Percentiles rank a stretch among this genome's conserved stretches.
Conservation (phyloP, 1,284 basidiomycete species). For the Meripilus lineatus region DNA sequence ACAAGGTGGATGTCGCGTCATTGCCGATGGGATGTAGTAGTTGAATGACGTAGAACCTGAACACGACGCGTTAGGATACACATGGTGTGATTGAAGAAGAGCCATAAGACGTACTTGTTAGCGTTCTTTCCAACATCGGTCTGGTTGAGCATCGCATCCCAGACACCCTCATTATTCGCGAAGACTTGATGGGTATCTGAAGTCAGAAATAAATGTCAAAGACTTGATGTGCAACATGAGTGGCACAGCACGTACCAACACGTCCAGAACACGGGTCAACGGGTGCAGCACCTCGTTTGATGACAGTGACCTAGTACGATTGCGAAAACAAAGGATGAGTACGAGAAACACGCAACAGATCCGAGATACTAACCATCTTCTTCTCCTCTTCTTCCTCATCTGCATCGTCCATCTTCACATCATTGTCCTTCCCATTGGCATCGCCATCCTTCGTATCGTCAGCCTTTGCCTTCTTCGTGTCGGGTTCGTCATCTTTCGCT, state of each 20-base stretch:
- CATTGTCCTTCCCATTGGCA: slow-evolving; percentile 14
- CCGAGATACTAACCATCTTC: too few relatives aligned
- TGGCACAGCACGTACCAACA: slow-evolving; percentile 38
- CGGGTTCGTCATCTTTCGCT: slow-evolving; percentile 17
- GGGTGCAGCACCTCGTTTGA: slow-evolving; percentile 57
- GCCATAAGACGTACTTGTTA: slow-evolving; percentile 44
- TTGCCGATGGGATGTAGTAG: slow-evolving; percentile 49
- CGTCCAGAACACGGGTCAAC: slow-evolving; percentile 47
- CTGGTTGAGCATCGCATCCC: slow-evolving; percentile 70
- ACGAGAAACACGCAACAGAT: slow-evolving; percentile 15
- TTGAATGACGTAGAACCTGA: slow-evolving; percentile 64
- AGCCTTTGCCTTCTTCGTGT: slow-evolving; percentile 35
- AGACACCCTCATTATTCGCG: slow-evolving; percentile 41
- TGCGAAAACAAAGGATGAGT: too few relatives aligned
- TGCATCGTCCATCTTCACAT: slow-evolving; percentile 16
- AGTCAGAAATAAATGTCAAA: neutral
- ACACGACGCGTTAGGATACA: neutral
- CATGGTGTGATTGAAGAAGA: neutral
- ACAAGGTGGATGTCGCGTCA: slow-evolving; percentile 34
- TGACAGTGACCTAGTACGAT: slow-evolving; percentile 52
- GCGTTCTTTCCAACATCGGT: slow-evolving; percentile 57
- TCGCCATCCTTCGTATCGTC: slow-evolving; percentile 13
- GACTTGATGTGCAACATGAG: neutral
- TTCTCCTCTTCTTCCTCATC: slow-evolving; percentile 21
- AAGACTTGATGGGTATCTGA: slow-evolving; percentile 56